Base-by-base conservation (phyloP, 805 yeast species). In the Starmerella sp. region DNA sequence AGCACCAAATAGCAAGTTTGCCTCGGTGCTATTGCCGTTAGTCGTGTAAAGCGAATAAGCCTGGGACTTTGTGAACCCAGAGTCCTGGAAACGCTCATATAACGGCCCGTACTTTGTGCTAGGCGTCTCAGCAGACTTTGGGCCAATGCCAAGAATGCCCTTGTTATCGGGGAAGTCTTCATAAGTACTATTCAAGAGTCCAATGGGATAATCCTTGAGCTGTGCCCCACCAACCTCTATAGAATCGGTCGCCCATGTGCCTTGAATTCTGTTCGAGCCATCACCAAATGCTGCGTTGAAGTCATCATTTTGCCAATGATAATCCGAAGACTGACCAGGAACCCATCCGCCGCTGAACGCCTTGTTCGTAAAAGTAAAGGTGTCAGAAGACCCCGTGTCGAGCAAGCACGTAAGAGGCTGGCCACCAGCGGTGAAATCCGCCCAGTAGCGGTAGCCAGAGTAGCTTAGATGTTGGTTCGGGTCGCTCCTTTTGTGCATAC, bases 371-470 rank as follows among this genome's bases (percentile, higher is more conserved):
- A 76, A 72, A 13, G 81, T 77, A 84, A 84, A 82, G 30, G 83
- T 66, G 64, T 83, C 89, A 0, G 84, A 75, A 0, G 86, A 81
- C 2, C 89, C 90, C 0, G 88, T 83, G 62, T 83, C 90, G 6
- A 83, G 66, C 39, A 81, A 37, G 14, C 51, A 53, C 4, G 69
- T 62, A 58, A 81, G 81, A 0, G 69, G 59, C 2, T 79, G 74
- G 0, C 86, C 76, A 6, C 88, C 88, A n/a, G 64, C 54, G 15
- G 62, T 59, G 45, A 63, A 61, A 13, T 48, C 54, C 29, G 60
- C 60, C 14, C 50, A 48, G 50, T 61, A 63, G 30, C 49, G 48
- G 37, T 37, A 37, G 3, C 39, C 39, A 9, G 39, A 37, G 17
- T 14, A 13, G n/a, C 63, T 54, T n/a, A 37, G 17, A 4, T 32